Base-by-base conservation (phyloP, 768 basidiomycete species). In the Flagelloscypha sp. region DNA sequence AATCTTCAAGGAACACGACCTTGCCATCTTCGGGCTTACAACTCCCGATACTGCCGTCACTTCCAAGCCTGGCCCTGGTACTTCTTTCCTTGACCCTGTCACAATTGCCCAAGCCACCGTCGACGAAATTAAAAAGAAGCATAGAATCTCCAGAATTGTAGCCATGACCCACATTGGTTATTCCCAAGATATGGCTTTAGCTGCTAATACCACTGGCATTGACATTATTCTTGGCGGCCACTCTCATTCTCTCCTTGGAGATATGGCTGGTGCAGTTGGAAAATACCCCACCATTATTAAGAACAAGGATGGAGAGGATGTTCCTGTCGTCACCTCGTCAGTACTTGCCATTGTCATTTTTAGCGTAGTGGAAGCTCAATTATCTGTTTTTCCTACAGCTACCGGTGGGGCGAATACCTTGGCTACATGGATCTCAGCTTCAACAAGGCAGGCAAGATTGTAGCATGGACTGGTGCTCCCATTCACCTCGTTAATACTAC, bases 121-220 rank as follows among this genome's bases (percentile, higher is more conserved):
- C 7, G 54, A 61, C 25, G 43, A 55, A 18, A 56, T 70, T 37
- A 53, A 59, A 35, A 43, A 33, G 29, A 43, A 45, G 30, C 50
- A 61, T 39, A 49, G 52, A 10, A 50, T 68, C 39, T 60, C 58
- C 27, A 54, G 65, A 7, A 57, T 70, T 25, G 53, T 68, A 24
- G 66, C 62, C 7, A 52, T 70, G 33, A 69, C 68, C 0, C 68
- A 70, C 37, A 66, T 69, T 33, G 68, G 63, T 7, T 66, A 69
- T 42, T 60, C 60, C 17, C 43, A 61, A 24, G 66, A 68, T 45
- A 61, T 65, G 36, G 50, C 54, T 18, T 50, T 68, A 21, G 68
- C 67, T 2, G 37, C 59, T 39, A 48, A 56, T 20, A 63, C 62
- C 12, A 53, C 41, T 21, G 63, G 58, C 19, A 58, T 68, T 35